Conservation (phyloP, 1,284 basidiomycete species). For the Sporisorium scitamineum region DNA sequence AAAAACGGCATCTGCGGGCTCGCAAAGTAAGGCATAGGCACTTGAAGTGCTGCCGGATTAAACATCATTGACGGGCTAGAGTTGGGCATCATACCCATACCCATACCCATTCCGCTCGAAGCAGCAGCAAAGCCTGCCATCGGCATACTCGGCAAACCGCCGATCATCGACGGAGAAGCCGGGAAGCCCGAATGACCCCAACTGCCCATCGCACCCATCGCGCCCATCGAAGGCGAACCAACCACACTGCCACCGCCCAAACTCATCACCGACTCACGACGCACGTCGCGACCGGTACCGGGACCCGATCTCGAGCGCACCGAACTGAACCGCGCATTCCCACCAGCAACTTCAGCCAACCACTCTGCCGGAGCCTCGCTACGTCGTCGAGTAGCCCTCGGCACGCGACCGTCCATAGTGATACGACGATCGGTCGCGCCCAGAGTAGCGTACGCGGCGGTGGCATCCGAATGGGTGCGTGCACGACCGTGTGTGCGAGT, state of each 20-base stretch:
- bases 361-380: conserved; percentile 46
- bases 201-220: conserved; percentile 7
- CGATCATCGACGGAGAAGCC: conserved; percentile 13
- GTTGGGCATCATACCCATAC: conserved; percentile 11
- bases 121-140: conserved; percentile 8
- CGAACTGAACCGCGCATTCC: conserved; percentile 11
- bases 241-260: conserved; percentile 6
- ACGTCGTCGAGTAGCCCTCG: conserved; percentile 14
- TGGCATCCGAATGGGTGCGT: conserved; percentile 29
- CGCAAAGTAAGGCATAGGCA: conserved; percentile 31
- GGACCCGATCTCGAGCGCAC: conserved; percentile 5
- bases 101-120: neutral
- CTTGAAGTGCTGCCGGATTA: conserved; percentile 17
- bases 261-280: conserved; percentile 32
- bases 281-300: conserved; percentile 6
- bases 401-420: conserved; percentile 3
- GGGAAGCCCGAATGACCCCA: conserved; percentile 21
- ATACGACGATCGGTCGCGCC: conserved; percentile 12
- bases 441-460: conserved; percentile 11
- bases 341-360: conserved; percentile 12
- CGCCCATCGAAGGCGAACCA: conserved; percentile 2
- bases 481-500: conserved; percentile 1
- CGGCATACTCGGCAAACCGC: conserved; percentile 13
- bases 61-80: conserved; percentile 25
- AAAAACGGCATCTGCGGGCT: conserved; percentile 14